These are phyloP conservation scores for Agrocybe praecox DNA, from an alignment of 768 basidiomycete species.

Conservation along the genomic window DNA sequence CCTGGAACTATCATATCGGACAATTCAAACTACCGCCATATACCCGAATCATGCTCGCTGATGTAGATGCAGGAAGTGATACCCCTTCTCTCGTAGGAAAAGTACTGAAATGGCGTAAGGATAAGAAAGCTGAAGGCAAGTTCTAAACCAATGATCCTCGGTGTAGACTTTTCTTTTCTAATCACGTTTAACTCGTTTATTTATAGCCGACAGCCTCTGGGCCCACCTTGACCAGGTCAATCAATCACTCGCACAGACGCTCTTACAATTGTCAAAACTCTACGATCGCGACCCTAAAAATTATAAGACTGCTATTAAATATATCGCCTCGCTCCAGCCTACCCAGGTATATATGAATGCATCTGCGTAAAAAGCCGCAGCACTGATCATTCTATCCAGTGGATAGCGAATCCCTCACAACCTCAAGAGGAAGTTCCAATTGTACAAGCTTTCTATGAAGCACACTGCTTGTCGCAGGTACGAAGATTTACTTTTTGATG, in stretches of 20 bases:
- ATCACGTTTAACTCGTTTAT: neutral
- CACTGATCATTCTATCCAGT: slow-evolving; percentile 37
- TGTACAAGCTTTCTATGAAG: slow-evolving; percentile 58
- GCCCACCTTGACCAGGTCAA: slow-evolving; percentile 63
- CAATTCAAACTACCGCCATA: slow-evolving; percentile 84
- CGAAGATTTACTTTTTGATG: slow-evolving; percentile 6
- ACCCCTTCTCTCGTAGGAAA: slow-evolving; percentile 93
- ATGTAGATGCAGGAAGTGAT: slow-evolving; percentile 95
- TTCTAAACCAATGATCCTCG: neutral
- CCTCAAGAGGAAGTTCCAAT: slow-evolving; percentile 44
- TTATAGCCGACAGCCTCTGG: slow-evolving; percentile 67
- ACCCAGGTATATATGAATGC: slow-evolving; percentile 44
- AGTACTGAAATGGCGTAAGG: slow-evolving; percentile 87
- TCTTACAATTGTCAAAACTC: slow-evolving; percentile 53
- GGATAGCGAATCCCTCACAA: slow-evolving; percentile 60
- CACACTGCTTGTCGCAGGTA: slow-evolving; percentile 62
- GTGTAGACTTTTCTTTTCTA: neutral
- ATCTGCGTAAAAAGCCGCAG: neutral
- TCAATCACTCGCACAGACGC: slow-evolving; percentile 53
- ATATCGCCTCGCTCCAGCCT: slow-evolving; percentile 60
- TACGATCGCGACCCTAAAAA: slow-evolving; percentile 45
- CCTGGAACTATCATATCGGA: slow-evolving; percentile 73
- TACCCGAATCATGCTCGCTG: slow-evolving; percentile 86
- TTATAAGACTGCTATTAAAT: slow-evolving; percentile 63
- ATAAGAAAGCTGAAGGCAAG: slow-evolving; percentile 58